phyloP scores from a whole-genome alignment of 495 filamentous ascomycete species.

The Trichoderma virens region DNA sequence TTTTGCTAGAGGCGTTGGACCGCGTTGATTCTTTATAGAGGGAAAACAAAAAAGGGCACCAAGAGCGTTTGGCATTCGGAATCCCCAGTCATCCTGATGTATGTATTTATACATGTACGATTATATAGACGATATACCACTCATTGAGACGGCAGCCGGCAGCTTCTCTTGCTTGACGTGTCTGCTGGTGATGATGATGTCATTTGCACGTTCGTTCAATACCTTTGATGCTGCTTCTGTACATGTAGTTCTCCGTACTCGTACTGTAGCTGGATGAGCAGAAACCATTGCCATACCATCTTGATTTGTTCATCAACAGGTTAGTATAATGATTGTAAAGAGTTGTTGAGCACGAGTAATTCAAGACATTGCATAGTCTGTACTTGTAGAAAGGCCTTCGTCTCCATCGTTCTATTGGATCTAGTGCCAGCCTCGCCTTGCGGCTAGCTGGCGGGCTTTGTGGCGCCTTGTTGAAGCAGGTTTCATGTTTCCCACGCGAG shows the following conservation, averaged over 20 bases:
- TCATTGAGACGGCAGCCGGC: neutral
- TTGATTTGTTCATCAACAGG: too few species aligned
- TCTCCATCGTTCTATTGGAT: neutral
- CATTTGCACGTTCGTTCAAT: neutral
- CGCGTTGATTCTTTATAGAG: neutral
- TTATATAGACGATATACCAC: slow-evolving; percentile 7
- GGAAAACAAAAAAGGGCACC: neutral
- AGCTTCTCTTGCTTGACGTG: neutral
- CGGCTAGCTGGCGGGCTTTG: neutral
- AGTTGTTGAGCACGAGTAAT: neutral
- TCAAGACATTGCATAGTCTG: neutral
- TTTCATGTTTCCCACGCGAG: slow-evolving; percentile 1
- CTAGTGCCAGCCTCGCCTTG: neutral
- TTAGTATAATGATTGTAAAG: too few species aligned
- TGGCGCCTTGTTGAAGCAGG: neutral
- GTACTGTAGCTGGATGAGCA: too few species aligned
- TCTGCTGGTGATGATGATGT: neutral
- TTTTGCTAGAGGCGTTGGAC: neutral
- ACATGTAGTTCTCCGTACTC: too few species aligned
- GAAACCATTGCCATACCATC: too few species aligned
- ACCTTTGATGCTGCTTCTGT: too few species aligned
- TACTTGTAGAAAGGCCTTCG: neutral
- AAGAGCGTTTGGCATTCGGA: neutral
- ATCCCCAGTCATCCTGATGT: neutral
- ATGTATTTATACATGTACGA: slow-evolving; percentile 2